Percentiles rank a stretch among this genome's conserved stretches.
These are phyloP conservation scores for Licmophora abbreviata DNA, from an alignment of 108 stramenopile species.

Conservation along the genomic window DNA sequence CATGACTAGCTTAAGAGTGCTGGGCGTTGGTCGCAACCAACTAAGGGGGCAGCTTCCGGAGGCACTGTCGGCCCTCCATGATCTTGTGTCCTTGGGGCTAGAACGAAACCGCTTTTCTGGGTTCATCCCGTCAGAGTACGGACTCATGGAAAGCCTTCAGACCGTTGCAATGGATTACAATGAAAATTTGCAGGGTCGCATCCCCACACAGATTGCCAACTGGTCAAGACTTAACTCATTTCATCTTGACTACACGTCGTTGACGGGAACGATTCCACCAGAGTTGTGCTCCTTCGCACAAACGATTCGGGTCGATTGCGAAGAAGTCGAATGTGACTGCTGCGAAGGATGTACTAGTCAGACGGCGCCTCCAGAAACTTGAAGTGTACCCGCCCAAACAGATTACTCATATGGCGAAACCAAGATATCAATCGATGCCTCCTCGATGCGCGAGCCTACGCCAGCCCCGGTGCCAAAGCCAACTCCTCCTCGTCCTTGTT, in stretches of 20 bases:
- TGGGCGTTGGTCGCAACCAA: not conserved
- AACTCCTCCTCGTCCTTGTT: not conserved
- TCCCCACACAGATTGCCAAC: conserved; percentile 13
- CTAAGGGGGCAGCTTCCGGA: not conserved
- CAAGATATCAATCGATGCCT: not conserved
- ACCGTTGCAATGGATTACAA: conserved; percentile 18
- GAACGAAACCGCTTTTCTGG: conserved; percentile 13
- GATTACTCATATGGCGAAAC: not conserved
- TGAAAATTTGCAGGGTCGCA: conserved; percentile 12
- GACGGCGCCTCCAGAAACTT: too few relatives aligned
- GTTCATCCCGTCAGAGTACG: conserved; percentile 9
- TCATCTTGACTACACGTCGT: conserved; percentile 7
- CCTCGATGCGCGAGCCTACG: not conserved
- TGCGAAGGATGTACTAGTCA: conserved; percentile 18
- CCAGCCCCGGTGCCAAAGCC: not conserved
- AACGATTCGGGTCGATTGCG: conserved; percentile 20
- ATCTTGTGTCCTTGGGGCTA: conserved; percentile 6
- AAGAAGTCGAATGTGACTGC: conserved; percentile 17
- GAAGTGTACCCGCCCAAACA: conserved; percentile 1
- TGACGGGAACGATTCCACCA: conserved; percentile 26
- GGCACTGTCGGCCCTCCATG: not conserved
- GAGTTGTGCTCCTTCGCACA: conserved; percentile 15
- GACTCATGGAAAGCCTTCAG: conserved; percentile 1
- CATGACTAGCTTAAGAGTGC: conserved; percentile 5
- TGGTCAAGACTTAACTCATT: conserved; percentile 7